A percentile compares a stretch with the other conserved stretches of the same genome.
Conservation (phyloP, 2,329 filamentous ascomycete genomes). For the Colletotrichum higginsianum region DNA sequence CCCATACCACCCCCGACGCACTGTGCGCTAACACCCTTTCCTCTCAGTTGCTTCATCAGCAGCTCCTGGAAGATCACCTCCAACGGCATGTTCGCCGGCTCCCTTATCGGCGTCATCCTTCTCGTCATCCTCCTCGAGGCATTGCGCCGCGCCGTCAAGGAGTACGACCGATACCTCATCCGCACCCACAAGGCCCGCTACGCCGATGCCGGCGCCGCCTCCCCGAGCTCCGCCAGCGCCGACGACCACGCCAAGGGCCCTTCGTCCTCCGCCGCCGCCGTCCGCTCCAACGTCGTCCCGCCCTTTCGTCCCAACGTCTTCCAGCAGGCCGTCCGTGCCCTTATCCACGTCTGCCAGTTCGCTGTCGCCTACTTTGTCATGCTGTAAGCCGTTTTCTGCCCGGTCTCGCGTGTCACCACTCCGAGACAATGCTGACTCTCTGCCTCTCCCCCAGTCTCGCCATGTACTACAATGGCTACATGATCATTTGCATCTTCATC, state of each 20-base stretch:
- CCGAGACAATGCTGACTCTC: conserved; percentile 19
- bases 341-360: conserved; percentile 80
- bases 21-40: background rate
- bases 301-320: conserved; percentile 70
- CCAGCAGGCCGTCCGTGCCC: conserved; percentile 77
- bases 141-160: conserved; percentile 78
- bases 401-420: background rate
- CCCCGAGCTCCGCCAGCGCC: conserved; percentile 25
- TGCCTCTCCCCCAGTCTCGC: conserved; percentile 54
- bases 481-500: conserved; percentile 86
- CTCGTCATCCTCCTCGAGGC: conserved; percentile 81
- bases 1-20: conserved; percentile 70
- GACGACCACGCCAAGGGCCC: conserved; percentile 19
- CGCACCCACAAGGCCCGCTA: conserved; percentile 59
- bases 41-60: conserved; percentile 3
- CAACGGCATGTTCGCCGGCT: conserved; percentile 81
- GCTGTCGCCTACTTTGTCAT: conserved; percentile 85
- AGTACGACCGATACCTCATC: conserved; percentile 79
- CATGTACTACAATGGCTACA: conserved; percentile 78
- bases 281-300: conserved; percentile 43
- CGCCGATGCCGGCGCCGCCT: conserved; percentile 41
- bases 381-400: conserved; percentile 59
- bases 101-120: conserved; percentile 83
- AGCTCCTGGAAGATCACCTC: conserved; percentile 66
- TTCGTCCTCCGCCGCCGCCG: conserved; percentile 7